Percentiles rank a stretch among this genome's conserved stretches.
These are phyloP conservation scores for Lophiotrema nucula DNA, from an alignment of 495 filamentous ascomycete species.

Conservation along the genomic window DNA sequence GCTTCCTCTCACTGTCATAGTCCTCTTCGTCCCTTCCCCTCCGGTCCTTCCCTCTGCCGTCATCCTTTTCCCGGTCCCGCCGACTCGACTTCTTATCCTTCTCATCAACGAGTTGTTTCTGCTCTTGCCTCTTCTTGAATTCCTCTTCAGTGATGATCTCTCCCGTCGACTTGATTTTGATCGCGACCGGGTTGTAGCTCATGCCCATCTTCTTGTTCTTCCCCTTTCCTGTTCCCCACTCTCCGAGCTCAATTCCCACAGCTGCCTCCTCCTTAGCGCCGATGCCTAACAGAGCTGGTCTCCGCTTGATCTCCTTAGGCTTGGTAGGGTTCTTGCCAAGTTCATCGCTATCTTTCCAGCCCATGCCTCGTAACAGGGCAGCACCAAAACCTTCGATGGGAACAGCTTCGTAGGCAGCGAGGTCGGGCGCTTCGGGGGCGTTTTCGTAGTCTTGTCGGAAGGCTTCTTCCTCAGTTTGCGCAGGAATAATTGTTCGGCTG, in stretches of 20 bases:
- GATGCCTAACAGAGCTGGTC: slow-evolving; percentile 80
- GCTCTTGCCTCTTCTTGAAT: slow-evolving; percentile 46
- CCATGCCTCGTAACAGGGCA: slow-evolving; percentile 83
- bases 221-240: slow-evolving; percentile 62
- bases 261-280: slow-evolving; percentile 73
- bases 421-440: slow-evolving; percentile 70
- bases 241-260: slow-evolving; percentile 71
- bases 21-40: slow-evolving; percentile 23
- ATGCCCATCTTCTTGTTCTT: slow-evolving; percentile 55
- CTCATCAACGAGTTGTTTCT: slow-evolving; percentile 44
- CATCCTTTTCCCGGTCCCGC: slow-evolving; percentile 39
- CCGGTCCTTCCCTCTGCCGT: slow-evolving; percentile 32
- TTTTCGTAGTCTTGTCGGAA: slow-evolving; percentile 66
- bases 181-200: slow-evolving; percentile 64
- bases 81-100: neutral
- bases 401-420: slow-evolving; percentile 82
- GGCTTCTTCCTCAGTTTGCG: slow-evolving; percentile 58
- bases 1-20: slow-evolving; percentile 23
- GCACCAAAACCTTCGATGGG: slow-evolving; percentile 94
- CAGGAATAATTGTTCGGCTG: slow-evolving; percentile 62
- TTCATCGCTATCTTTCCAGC: slow-evolving; percentile 84
- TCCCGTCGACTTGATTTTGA: slow-evolving; percentile 66
- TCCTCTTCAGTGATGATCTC: slow-evolving; percentile 66
- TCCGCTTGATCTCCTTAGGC: slow-evolving; percentile 54
- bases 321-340: slow-evolving; percentile 56